phyloP scores from a whole-genome alignment of 768 basidiomycete species.

The Cystofilobasidium capitatum region DNA sequence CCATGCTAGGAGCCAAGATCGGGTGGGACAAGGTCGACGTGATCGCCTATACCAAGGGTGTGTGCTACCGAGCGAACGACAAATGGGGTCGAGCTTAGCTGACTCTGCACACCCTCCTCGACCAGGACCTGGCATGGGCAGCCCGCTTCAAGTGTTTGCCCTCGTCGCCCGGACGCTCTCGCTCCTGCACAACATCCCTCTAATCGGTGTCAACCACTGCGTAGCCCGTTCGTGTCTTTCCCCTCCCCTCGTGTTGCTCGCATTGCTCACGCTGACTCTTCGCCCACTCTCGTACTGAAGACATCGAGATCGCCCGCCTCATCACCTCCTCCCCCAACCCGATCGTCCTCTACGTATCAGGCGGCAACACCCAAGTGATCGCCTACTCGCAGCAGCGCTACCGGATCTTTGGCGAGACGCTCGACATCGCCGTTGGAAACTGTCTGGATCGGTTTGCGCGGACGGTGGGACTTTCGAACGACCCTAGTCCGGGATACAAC shows the following conservation, averaged over 20 bases:
- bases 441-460: constrained; percentile 95
- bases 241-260: constrained; percentile 3
- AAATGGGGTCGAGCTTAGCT: neutral
- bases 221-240: constrained; percentile 67
- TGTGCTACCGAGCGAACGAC: too few relatives aligned
- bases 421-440: constrained; percentile 99
- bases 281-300: constrained; percentile 42
- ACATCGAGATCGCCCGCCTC: constrained; percentile 96
- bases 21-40: constrained; percentile 75
- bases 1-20: constrained; percentile 57
- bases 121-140: constrained; percentile 97
- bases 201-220: constrained; percentile 98
- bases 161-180: constrained; percentile 85
- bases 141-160: constrained; percentile 87
- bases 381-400: constrained; percentile 96
- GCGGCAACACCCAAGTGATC: constrained; percentile 98
- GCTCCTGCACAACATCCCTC: constrained; percentile 75
- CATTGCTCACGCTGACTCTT: neutral
- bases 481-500: constrained; percentile 91
- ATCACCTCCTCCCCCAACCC: constrained; percentile 92
- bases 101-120: too few relatives aligned
- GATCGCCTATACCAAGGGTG: constrained; percentile 95
- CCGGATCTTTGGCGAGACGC: constrained; percentile 94
- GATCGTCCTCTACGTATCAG: constrained; percentile 94
- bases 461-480: constrained; percentile 86